These are phyloP conservation scores for Penicillium glabrum DNA, from an alignment of 2,329 filamentous ascomycete genomes.

Conservation along the genomic window DNA sequence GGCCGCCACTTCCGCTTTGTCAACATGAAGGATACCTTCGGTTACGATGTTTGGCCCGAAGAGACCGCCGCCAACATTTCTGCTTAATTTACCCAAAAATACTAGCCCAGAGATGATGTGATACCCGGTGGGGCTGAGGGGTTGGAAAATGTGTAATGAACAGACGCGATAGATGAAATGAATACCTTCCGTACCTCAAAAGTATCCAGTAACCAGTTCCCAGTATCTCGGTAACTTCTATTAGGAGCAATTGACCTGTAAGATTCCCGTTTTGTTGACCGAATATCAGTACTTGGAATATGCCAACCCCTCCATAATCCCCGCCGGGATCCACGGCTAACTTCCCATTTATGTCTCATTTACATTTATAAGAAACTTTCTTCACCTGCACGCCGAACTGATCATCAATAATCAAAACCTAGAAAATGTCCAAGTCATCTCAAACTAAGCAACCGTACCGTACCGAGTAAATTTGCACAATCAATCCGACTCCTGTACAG, in stretches of 20 bases:
- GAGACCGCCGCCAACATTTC: slow-evolving; percentile 45
- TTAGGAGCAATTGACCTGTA: neutral
- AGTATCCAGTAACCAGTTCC: too few species aligned
- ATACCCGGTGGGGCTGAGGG: slow-evolving; percentile 2
- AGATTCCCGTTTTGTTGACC: slow-evolving; percentile 1
- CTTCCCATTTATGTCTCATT: neutral
- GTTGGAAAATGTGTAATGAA: slow-evolving; percentile 1
- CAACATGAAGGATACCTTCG: slow-evolving; percentile 80
- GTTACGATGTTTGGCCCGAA: slow-evolving; percentile 69
- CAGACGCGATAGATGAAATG: slow-evolving; percentile 8
- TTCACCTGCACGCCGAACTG: neutral
- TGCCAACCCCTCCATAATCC: neutral
- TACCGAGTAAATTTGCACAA: neutral
- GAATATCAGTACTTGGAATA: neutral
- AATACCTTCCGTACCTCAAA: neutral
- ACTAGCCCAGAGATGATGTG: slow-evolving; percentile 4
- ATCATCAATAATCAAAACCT: neutral
- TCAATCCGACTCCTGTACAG: neutral
- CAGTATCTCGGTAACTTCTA: neutral
- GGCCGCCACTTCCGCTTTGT: slow-evolving; percentile 70
- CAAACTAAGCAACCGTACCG: neutral
- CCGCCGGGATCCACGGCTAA: neutral
- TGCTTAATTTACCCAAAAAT: slow-evolving; percentile 20
- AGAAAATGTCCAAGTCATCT: neutral
- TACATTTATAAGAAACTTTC: neutral